Base-by-base conservation (phyloP, 108 stramenopile genomes). In the Aurantiochytrium sp. region DNA sequence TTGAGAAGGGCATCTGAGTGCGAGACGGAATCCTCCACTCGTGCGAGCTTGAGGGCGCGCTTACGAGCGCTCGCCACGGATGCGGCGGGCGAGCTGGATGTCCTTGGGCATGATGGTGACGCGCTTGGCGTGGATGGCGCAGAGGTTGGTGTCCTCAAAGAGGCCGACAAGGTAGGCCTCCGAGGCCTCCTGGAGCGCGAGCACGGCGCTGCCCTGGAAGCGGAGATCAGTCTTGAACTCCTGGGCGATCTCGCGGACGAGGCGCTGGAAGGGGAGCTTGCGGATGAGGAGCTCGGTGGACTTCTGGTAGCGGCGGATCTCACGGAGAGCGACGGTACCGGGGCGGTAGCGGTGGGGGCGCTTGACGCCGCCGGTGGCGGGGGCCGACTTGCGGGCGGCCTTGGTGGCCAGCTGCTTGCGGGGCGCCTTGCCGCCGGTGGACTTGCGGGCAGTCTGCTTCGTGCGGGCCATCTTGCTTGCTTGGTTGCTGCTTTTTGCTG, bases 91-190 rank as follows among this genome's bases (percentile, higher is more conserved):
- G 76, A 97, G 91, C 91, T 97, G 97, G 93, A 98, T 96, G 90
- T 98, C 98, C 91, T 97, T 97, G 42, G 97, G 96, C 97, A 98
- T 97, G 90, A 98, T 98, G 14, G 98, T 98, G 5, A 98, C 97
- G 69, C 98, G 95, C 91, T 96, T 97, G 5, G 93, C 98, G 93
- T 98, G 98, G 90, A 98, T 95, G 58, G 97, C 97, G 92, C 97
- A 98, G 55, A 97, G 91, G 92, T 98, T 98, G 19, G 87, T 89
- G 94, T 98, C 98, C 93, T 98, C 97, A 93, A 98, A 98, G 42
- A 98, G 90, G 25, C 95, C 95, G 43, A 98, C 95, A 64, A 97
- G 93, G 91, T 96, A 95, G 4, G 96, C 97, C 92, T 98, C 98
- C 19, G 96, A 92, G 14, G 98, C 97, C 93, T 97, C 97, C 92